Conservation (phyloP, 2,329 filamentous ascomycete genomes). For the Colletotrichum sojae region DNA sequence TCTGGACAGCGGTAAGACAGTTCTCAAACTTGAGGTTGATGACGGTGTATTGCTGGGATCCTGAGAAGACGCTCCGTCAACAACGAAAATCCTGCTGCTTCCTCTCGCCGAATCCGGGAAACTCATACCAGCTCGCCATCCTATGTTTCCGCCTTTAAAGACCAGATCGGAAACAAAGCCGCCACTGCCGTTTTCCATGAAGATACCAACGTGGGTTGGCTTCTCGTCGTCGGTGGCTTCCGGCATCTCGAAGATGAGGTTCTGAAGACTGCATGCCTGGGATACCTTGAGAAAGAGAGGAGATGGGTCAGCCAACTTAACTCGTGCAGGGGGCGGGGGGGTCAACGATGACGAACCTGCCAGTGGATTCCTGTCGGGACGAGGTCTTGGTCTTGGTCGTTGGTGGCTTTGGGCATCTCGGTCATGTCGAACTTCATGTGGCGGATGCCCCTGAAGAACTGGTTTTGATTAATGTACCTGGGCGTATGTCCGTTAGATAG, state of each 20-base stretch:
- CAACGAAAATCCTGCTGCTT: too few relatives aligned
- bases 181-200: conserved; percentile 53
- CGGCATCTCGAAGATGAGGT: conserved; percentile 46
- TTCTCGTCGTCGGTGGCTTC: neutral
- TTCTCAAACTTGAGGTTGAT: conserved; percentile 74
- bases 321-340: too few relatives aligned
- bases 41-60: conserved; percentile 76
- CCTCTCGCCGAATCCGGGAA: too few relatives aligned
- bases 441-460: conserved; percentile 67
- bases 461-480: conserved; percentile 69
- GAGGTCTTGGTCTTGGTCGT: conserved; percentile 43
- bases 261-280: conserved; percentile 71
- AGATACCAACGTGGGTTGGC: conserved; percentile 51
- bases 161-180: conserved; percentile 71
- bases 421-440: conserved; percentile 72
- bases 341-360: conserved; percentile 61
- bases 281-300: too few relatives aligned
- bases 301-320: too few relatives aligned
- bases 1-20: conserved; percentile 73
- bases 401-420: conserved; percentile 58
- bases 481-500: too few relatives aligned
- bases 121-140: conserved; percentile 63
- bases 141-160: conserved; percentile 73
- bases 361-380: conserved; percentile 69
- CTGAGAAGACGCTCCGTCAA: too few relatives aligned